Percentiles rank a stretch among this genome's conserved stretches.
phyloP scores from a whole-genome alignment of 306 rosid genomes.

The Astragalus membranaceus region DNA sequence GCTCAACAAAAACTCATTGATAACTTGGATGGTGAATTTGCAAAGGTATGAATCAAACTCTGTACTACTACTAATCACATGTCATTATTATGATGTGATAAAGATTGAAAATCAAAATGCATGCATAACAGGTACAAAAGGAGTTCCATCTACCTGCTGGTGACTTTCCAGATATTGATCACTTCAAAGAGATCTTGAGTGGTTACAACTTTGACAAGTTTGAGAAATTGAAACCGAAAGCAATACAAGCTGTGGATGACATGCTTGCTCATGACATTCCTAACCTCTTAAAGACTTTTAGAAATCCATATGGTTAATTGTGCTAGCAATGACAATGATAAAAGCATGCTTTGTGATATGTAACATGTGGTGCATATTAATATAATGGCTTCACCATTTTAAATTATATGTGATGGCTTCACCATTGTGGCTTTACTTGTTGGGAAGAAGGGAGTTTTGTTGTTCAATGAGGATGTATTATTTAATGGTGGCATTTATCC shows the following conservation, averaged over 20 bases:
- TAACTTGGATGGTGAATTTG: conserved; percentile 66
- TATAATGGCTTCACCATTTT: conserved; percentile 8
- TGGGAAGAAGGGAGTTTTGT: neutral
- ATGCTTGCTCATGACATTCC: conserved; percentile 95
- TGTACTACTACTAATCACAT: neutral
- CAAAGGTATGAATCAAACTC: conserved; percentile 47
- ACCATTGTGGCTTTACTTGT: neutral
- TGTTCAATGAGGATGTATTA: neutral
- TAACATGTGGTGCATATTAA: neutral
- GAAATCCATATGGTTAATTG: conserved; percentile 70
- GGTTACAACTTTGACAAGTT: conserved; percentile 77
- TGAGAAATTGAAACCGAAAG: conserved; percentile 72
- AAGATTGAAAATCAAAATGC: neutral
- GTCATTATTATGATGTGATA: neutral
- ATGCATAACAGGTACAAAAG: conserved; percentile 58
- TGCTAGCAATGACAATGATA: neutral
- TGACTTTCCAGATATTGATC: conserved; percentile 79
- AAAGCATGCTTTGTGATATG: neutral
- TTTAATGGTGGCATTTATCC: too few relatives aligned
- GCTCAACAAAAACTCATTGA: conserved; percentile 70
- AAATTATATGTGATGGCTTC: too few relatives aligned
- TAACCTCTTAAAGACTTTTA: conserved; percentile 64
- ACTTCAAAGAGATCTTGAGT: conserved; percentile 51
- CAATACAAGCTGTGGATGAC: conserved; percentile 79
- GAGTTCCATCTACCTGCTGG: conserved; percentile 87